Percentiles rank a stretch among this genome's conserved stretches.
Evolutionary conservation across 129 eudicot genomes (phyloP).

Genomic region (Flaveria bidentis): DNA sequence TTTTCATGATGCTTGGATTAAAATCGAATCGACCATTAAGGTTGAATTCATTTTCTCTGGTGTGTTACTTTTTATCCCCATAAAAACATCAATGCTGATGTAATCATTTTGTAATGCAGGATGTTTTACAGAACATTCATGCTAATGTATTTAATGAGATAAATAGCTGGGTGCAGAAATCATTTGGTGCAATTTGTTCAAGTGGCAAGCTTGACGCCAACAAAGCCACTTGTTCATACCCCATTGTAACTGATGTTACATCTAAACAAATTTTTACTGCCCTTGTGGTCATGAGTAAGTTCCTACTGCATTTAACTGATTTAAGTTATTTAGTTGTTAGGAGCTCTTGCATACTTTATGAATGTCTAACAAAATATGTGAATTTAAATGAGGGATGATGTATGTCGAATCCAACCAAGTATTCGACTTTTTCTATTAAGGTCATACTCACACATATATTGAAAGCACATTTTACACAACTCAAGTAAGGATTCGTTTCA

Average conservation of each 20-base stretch:
- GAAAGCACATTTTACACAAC: neutral
- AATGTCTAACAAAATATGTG: neutral
- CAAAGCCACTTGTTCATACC: slow-evolving; percentile 54
- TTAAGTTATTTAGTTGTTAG: neutral
- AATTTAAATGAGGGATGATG: neutral
- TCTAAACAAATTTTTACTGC: slow-evolving; percentile 61
- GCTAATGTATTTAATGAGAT: slow-evolving; percentile 58
- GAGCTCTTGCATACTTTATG: neutral
- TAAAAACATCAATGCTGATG: neutral
- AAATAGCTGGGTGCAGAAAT: slow-evolving; percentile 63
- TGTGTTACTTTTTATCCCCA: neutral
- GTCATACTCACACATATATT: neutral
- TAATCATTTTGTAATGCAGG: slow-evolving; percentile 44
- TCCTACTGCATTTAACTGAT: neutral
- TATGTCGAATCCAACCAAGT: neutral
- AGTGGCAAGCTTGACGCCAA: slow-evolving; percentile 42
- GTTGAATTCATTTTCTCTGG: slow-evolving; percentile 26
- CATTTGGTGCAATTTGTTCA: slow-evolving; percentile 56
- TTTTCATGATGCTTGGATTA: slow-evolving; percentile 55
- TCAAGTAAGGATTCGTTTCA: neutral
- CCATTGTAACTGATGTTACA: slow-evolving; percentile 47
- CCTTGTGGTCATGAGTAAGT: slow-evolving; percentile 71
- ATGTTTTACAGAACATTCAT: slow-evolving; percentile 59
- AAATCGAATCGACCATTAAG: slow-evolving; percentile 60
- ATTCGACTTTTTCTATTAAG: neutral